phyloP scores from a whole-genome alignment of 345 rosid genomes.

The Salix exigua region DNA sequence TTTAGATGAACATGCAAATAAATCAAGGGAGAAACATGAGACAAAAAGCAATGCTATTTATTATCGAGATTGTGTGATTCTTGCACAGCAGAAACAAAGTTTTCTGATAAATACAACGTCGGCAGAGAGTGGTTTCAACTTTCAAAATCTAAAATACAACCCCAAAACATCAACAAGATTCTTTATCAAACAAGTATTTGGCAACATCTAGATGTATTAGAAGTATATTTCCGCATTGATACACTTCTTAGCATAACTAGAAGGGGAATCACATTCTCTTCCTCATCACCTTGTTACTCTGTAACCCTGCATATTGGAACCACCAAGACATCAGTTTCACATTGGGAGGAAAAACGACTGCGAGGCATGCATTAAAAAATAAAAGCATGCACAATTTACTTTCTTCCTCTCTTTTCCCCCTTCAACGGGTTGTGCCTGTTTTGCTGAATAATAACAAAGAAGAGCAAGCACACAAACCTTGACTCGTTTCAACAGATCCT shows the following conservation, averaged over 20 bases:
- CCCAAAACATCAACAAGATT: background rate
- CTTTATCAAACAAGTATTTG: background rate
- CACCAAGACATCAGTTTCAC: background rate
- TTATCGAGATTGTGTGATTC: background rate
- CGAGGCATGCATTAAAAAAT: background rate
- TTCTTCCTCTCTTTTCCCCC: background rate
- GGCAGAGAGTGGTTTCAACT: background rate
- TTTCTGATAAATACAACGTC: background rate
- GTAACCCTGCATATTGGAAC: conserved; percentile 42
- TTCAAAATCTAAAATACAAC: background rate
- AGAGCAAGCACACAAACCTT: conserved; percentile 47
- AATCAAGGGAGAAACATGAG: background rate
- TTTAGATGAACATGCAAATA: background rate
- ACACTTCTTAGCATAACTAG: no score
- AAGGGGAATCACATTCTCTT: background rate
- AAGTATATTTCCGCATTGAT: background rate
- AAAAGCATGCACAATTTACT: background rate
- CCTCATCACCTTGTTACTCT: conserved; percentile 46
- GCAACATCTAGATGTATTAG: background rate
- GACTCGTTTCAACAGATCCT: conserved; percentile 64
- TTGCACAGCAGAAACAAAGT: background rate
- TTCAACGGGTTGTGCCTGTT: background rate
- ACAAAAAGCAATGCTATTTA: background rate
- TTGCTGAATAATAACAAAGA: background rate
- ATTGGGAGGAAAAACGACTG: no score